These are phyloP conservation scores for Suillus americanus DNA, from an alignment of 768 basidiomycete species.

Conservation along the genomic window DNA sequence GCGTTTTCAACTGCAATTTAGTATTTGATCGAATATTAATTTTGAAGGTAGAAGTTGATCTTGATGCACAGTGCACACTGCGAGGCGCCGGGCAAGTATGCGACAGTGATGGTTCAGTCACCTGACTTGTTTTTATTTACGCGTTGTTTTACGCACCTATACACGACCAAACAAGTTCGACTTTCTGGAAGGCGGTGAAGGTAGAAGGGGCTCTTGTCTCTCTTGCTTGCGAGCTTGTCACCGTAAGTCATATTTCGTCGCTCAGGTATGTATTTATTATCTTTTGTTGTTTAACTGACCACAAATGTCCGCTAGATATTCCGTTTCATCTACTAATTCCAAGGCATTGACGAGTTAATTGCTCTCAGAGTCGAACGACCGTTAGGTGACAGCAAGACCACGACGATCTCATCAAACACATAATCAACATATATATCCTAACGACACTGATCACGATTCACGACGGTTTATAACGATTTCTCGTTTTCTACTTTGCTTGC, in stretches of 20 bases:
- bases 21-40: background rate
- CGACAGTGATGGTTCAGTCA: background rate
- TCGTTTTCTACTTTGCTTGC: conserved; percentile 3
- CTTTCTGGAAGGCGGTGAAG: conserved; percentile 15
- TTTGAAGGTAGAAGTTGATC: background rate
- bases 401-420: conserved; percentile 16
- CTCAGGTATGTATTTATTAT: conserved; percentile 18
- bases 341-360: conserved; percentile 21
- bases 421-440: conserved; percentile 13
- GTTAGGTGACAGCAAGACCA: conserved; percentile 16
- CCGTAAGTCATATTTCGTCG: conserved; percentile 28
- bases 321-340: conserved; percentile 19
- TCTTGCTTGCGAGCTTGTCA: conserved; percentile 19
- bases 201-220: conserved; percentile 13
- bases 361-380: conserved; percentile 11
- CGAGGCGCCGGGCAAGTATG: background rate
- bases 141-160: conserved; percentile 29
- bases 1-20: background rate
- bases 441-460: conserved; percentile 25
- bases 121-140: conserved; percentile 27
- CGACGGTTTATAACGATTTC: conserved; percentile 18
- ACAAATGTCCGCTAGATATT: conserved; percentile 9
- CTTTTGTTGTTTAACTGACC: background rate
- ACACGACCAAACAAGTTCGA: conserved; percentile 36
- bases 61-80: background rate